Evolutionary conservation across 164 flowering plant genomes (phyloP), one percentile per base, ranked within the genome.

Genomic region (Paratinospora sagittata): DNA sequence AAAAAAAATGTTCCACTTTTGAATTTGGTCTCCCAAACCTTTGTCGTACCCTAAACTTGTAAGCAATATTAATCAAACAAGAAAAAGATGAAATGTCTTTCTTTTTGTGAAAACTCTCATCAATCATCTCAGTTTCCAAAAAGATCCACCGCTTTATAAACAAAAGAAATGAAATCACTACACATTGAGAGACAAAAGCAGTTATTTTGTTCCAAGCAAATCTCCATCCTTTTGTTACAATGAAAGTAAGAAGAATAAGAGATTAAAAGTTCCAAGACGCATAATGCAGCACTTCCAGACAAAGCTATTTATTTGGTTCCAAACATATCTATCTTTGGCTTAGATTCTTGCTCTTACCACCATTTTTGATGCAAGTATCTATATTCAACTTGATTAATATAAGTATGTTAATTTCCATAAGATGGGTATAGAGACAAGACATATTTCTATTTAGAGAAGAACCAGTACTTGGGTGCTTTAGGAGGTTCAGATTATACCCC

Each of bases 91-190:
- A 52, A 52, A 17, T 17, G 58, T n/a, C n/a, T n/a, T n/a, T 52
- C 58, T 52, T 52, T 52, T 52, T 52, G 58, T 52, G 58, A 52
- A 52, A 19, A 14, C 58, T 52, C 58, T 52, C 58, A 52, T 52
- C 58, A 52, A 52, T 52, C 58, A 52, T 52, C 16, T 52, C 58
- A 52, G 58, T 52, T 52, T 2, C 58, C n/a, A n/a, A 17, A 52
- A 52, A 52, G 58, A 52, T 17, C n/a, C 58, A 52, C 58, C 19
- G 58, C 21, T 16, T 49, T 13, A 49, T 52, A 19, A 11, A 52
- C 58, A 16, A 19, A 47, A 19, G 16, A 52, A 52, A 17, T 14
- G 58, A 52, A 52, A 52, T 52, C 58, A 52, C 58, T 16, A n/a
- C n/a, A n/a, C n/a, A 52, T 16, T 52, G 58, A 14, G n/a, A 52